Conservation (phyloP, 805 yeast species). For the Debaryomyces prosopidis region DNA sequence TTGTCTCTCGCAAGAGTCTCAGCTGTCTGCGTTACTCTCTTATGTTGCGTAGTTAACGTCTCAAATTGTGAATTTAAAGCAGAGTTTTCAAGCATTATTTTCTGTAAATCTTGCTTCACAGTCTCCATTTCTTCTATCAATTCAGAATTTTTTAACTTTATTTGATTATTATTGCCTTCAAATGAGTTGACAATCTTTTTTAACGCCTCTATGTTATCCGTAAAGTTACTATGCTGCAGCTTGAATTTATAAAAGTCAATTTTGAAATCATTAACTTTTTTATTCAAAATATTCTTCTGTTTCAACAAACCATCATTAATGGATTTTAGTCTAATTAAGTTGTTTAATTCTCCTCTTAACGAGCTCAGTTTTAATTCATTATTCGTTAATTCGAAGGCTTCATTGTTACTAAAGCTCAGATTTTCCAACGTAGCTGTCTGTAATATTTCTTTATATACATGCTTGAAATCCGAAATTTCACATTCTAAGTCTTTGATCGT, state of each 20-base stretch:
- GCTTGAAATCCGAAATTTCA: constrained; percentile 13
- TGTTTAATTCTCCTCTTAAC: constrained; percentile 6
- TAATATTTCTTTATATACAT: constrained; percentile 5
- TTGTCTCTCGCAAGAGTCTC: neutral
- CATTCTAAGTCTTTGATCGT: constrained; percentile 10
- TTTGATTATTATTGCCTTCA: neutral
- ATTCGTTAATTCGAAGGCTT: constrained; percentile 1
- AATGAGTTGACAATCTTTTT: neutral
- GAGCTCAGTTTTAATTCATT: neutral
- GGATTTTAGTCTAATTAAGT: constrained; percentile 3
- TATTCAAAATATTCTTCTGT: constrained; percentile 1
- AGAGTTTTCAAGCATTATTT: neutral
- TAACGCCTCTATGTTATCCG: neutral
- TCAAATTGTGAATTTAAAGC: neutral
- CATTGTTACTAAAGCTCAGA: constrained; percentile 1
- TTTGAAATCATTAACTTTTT: constrained; percentile 9
- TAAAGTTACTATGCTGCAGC: constrained; percentile 6
- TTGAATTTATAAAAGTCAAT: constrained; percentile 11
- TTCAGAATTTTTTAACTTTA: neutral
- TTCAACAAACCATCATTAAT: neutral
- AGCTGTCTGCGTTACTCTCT: neutral
- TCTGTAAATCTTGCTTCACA: neutral
- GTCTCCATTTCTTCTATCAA: neutral
- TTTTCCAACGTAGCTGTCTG: constrained; percentile 1
- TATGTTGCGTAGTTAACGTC: neutral